These are phyloP conservation scores for Metschnikowia orientalis DNA, from an alignment of 805 yeast genomes.

Conservation along the genomic window DNA sequence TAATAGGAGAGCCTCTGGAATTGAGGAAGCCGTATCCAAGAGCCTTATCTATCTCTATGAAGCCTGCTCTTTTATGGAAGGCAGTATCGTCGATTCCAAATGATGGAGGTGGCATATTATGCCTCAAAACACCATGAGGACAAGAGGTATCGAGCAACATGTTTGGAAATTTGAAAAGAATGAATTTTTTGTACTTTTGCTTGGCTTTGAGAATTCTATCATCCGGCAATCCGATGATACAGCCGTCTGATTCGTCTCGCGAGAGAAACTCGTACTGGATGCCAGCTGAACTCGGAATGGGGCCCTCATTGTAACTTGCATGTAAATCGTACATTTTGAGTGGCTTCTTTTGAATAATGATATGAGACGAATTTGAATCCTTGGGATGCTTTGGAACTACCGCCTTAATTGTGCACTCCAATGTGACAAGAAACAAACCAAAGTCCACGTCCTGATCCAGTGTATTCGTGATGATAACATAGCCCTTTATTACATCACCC, in stretches of 20 bases:
- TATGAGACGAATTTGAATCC: slow-evolving; percentile 5
- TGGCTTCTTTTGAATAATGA: slow-evolving; percentile 44
- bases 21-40: slow-evolving; percentile 54
- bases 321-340: slow-evolving; percentile 57
- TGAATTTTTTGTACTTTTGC: slow-evolving; percentile 51
- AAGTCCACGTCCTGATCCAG: slow-evolving; percentile 41
- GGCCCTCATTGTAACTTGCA: slow-evolving; percentile 49
- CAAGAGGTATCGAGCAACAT: slow-evolving; percentile 51
- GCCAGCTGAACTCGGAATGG: slow-evolving; percentile 51
- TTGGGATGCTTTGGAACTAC: slow-evolving; percentile 15
- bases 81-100: slow-evolving; percentile 38
- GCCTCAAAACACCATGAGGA: slow-evolving; percentile 38
- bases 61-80: slow-evolving; percentile 31
- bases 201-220: slow-evolving; percentile 47
- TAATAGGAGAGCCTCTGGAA: slow-evolving; percentile 49
- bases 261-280: slow-evolving; percentile 42
- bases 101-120: slow-evolving; percentile 41
- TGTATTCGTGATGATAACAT: slow-evolving; percentile 46
- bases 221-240: slow-evolving; percentile 46
- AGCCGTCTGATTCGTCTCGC: slow-evolving; percentile 43
- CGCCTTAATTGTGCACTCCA: slow-evolving; percentile 33
- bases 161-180: slow-evolving; percentile 55
- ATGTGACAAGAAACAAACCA: slow-evolving; percentile 36
- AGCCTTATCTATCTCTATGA: slow-evolving; percentile 33
- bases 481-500: slow-evolving; percentile 41